Evolutionary conservation across 2,329 filamentous ascomycete species (phyloP).

Genomic region (Fusarium concolor): DNA sequence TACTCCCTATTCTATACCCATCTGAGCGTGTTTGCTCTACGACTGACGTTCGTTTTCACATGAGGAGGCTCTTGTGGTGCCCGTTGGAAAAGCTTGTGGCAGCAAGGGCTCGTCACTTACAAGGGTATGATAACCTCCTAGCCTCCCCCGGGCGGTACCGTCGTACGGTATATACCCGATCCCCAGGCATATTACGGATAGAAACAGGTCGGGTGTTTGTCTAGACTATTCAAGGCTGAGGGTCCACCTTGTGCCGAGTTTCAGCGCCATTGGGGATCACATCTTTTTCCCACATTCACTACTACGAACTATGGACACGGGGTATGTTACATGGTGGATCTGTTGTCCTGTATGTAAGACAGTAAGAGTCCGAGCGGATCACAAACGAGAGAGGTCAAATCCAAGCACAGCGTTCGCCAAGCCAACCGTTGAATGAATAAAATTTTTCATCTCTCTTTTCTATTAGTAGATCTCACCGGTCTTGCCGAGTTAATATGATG

Average conservation of each 20-base stretch:
- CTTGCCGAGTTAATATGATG: slow-evolving; percentile 4
- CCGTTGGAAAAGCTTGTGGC: slow-evolving; percentile 21
- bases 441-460: neutral
- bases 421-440: slow-evolving; percentile 8
- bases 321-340: slow-evolving; percentile 24
- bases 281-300: slow-evolving; percentile 5
- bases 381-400: neutral
- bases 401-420: slow-evolving; percentile 6
- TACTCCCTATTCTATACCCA: slow-evolving; percentile 1
- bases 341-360: neutral
- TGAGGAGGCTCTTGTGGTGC: slow-evolving; percentile 12
- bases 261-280: neutral
- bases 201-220: neutral
- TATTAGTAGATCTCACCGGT: slow-evolving; percentile 4
- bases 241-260: slow-evolving; percentile 13
- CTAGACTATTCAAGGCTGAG: slow-evolving; percentile 12
- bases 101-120: slow-evolving; percentile 17
- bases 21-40: neutral
- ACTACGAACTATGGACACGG: neutral
- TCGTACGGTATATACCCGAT: slow-evolving; percentile 33
- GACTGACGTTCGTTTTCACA: neutral
- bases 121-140: slow-evolving; percentile 9
- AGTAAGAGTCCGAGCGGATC: slow-evolving; percentile 6
- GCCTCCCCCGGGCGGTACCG: slow-evolving; percentile 20
- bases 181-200: neutral